Base-by-base conservation (phyloP, 257 asterid species). In the Lantana camara region DNA sequence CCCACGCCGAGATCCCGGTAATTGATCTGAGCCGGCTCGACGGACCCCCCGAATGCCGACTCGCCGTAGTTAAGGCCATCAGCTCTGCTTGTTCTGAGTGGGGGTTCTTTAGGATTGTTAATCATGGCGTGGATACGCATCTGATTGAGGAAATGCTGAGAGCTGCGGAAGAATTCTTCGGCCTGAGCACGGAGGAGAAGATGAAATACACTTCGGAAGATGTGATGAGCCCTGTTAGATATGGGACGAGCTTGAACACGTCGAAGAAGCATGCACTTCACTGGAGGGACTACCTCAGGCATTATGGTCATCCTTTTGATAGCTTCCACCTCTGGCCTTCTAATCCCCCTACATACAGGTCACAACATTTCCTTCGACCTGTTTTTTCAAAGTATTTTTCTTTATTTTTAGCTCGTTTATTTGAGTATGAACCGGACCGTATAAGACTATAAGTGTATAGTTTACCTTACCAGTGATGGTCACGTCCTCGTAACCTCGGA, bases 231-330 rank as follows among this genome's bases (percentile, higher is more conserved):
- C 77, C 81, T 0, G 55, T 80, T 0, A 72, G 94, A 49, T 80
- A 80, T 41, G 90, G 94, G 47, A 85, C 90, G 16, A 85, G 90
- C 51, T 74, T 85, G 77, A 83, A 79, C 67, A 72, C 90, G 0
- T 61, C 79, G 0, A 68, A 57, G 56, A 71, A 63, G 22, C 82
- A 78, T 47, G 1, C 20, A 12, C 83, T 72, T 42, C 81, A 80
- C 46, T 85, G 94, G 94, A 85, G 94, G 60, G 90, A 85, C 59
- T 85, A 41, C 32, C 68, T 83, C 55, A 80, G 90, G 56, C 90
- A 80, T 60, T 83, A 76, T 64, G 88, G 82, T 4, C 80, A 75
- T 52, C 88, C 84, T 11, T 42, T 61, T 64, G 27, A 78, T 3
- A 70, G 9, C 67, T 47, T 76, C 60, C 75, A 80, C 27, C 77